Evolutionary conservation across 1,284 basidiomycete species (phyloP), one percentile per base, ranked within the genome.

Genomic region (Meira nashicola): DNA sequence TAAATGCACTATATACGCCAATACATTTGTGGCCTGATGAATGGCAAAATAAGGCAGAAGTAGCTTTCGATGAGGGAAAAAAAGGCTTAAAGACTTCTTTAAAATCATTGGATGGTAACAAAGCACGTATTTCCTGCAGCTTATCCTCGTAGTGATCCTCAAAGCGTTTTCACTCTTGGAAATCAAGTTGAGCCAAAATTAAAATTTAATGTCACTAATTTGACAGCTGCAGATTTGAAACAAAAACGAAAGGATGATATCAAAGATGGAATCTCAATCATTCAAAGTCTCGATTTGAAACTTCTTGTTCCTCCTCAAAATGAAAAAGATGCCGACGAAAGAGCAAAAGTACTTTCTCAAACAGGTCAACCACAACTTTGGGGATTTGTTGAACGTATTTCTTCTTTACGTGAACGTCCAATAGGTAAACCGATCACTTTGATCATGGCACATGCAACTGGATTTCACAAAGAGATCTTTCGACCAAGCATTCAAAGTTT

Each of bases 381-480:
- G 60, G 38, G 58, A 14, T 38, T 14, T 15, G 59, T 61, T 23
- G 43, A 63, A 50, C 39, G 59, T 15, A 39, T 21, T 37, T 12
- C 53, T 3, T 23, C 46, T 2, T 33, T 33, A 3, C 28, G 28
- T 33, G 25, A 23, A 14, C 17, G 12, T n/a, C 21, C 54, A 1
- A 28, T 19, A 10, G 47, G 57, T 17, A 58, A 60, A 23, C n/a
- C 53, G 2, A 43, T 87, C 40, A 90, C 88, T 0, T 79, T 92
- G 41, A 83, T 92, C 62, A 79, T 88, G 46, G 83, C 84, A 9
- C 89, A 91, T 71, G 89, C 88, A 1, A 91, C 88, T 76, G 89
- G 90, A 8, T 86, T 92, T 67, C 85, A 85, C 63, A 91, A 91
- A 78, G 88, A 90, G 84, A 33, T 33, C 28, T 46, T 17, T 25